Percentiles rank a stretch among this genome's conserved stretches.
These are phyloP conservation scores for Kockiozyma suomiensis DNA, from an alignment of 805 yeast species.

Conservation along the genomic window DNA sequence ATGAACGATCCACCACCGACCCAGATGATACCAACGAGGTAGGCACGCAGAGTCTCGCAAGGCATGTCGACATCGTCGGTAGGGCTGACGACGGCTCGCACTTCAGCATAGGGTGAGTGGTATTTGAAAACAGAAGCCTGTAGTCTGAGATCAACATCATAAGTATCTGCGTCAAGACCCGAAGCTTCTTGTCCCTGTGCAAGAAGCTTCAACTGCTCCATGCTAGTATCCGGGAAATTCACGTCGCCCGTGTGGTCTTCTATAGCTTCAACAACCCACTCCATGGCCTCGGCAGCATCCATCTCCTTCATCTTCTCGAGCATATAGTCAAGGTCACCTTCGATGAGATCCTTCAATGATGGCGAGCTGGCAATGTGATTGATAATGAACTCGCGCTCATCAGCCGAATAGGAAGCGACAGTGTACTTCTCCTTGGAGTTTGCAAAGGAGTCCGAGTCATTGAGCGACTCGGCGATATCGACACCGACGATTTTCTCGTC, in stretches of 20 bases:
- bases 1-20: constrained; percentile 58
- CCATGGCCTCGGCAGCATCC: constrained; percentile 4
- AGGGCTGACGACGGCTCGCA: constrained; percentile 40
- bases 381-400: constrained; percentile 13
- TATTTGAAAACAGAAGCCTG: constrained; percentile 21
- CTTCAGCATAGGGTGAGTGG: constrained; percentile 50
- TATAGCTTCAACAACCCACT: constrained; percentile 5
- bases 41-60: constrained; percentile 56
- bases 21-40: constrained; percentile 55
- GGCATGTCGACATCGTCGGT: constrained; percentile 52
- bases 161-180: constrained; percentile 7
- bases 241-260: constrained; percentile 47
- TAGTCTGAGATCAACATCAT: constrained; percentile 15
- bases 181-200: constrained; percentile 18
- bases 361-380: constrained; percentile 5
- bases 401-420: background rate
- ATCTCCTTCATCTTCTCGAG: constrained; percentile 3
- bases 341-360: constrained; percentile 5
- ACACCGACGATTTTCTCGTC: constrained; percentile 8
- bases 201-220: constrained; percentile 39
- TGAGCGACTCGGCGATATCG: constrained; percentile 5
- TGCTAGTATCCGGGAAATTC: constrained; percentile 48
- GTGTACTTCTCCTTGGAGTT: constrained; percentile 14
- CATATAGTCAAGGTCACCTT: constrained; percentile 10
- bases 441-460: background rate